Conservation (phyloP, 225 moss, liverwort and hornwort species). For the Asterella californica region DNA sequence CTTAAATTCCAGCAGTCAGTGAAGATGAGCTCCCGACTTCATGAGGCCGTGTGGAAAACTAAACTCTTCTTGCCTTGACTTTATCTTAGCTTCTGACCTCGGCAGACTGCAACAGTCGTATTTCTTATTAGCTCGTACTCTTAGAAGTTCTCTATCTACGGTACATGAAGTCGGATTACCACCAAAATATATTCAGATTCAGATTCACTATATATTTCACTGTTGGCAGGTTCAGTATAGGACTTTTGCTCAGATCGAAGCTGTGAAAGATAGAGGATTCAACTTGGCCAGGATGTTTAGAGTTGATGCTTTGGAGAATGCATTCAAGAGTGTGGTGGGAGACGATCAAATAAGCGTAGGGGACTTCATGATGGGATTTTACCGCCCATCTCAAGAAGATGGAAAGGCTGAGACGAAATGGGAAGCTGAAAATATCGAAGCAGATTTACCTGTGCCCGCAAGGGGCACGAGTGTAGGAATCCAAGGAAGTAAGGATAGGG, state of each 20-base stretch:
- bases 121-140: no score
- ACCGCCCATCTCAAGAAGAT: constrained; percentile 8
- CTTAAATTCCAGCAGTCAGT: neutral
- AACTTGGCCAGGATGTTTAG: constrained; percentile 45
- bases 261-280: constrained; percentile 52
- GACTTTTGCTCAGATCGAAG: constrained; percentile 51
- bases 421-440: neutral
- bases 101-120: neutral
- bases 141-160: neutral
- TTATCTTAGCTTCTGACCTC: neutral
- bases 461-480: neutral
- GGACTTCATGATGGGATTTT: constrained; percentile 30
- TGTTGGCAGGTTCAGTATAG: constrained; percentile 63
- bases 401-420: neutral
- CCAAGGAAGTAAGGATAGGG: constrained; percentile 1
- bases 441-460: neutral
- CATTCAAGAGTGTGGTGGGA: constrained; percentile 57
- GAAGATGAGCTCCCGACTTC: neutral
- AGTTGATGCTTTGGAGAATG: constrained; percentile 44
- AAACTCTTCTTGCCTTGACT: neutral
- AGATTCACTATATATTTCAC: neutral
- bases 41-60: neutral
- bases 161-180: neutral
- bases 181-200: neutral
- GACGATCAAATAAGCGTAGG: constrained; percentile 51